These are phyloP conservation scores for Diaporthe caulivora DNA, from an alignment of 2,329 filamentous ascomycete genomes.

Conservation along the genomic window DNA sequence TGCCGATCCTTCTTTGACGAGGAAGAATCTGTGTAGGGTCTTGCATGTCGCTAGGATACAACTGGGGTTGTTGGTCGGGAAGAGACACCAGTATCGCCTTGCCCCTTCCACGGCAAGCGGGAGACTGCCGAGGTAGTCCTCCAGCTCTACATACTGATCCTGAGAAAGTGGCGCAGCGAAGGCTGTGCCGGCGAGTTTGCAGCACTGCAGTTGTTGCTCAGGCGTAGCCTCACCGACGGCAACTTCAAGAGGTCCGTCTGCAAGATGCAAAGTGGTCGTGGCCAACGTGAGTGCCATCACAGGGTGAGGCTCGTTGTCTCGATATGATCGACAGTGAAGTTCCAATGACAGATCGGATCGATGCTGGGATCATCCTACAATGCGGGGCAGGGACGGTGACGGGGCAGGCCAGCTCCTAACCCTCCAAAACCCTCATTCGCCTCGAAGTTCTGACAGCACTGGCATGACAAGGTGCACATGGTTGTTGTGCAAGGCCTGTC, in stretches of 20 bases:
- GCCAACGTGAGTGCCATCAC: background rate
- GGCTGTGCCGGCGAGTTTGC: slow-evolving; percentile 13
- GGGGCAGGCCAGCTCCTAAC: background rate
- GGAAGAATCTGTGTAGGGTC: slow-evolving; percentile 14
- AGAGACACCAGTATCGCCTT: slow-evolving; percentile 22
- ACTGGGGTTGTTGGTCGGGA: background rate
- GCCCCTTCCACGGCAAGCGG: background rate
- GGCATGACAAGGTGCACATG: background rate
- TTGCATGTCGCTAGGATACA: slow-evolving; percentile 27
- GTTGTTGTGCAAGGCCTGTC: too few species aligned
- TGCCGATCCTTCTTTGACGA: background rate
- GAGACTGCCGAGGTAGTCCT: background rate
- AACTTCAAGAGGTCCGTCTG: background rate
- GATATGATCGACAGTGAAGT: background rate
- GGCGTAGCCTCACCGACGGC: background rate
- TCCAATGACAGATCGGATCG: background rate
- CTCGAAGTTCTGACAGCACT: background rate
- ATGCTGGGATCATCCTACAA: slow-evolving; percentile 17
- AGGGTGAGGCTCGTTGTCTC: background rate
- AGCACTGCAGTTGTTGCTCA: slow-evolving; percentile 4
- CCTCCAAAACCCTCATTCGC: slow-evolving; percentile 7
- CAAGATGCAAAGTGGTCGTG: background rate
- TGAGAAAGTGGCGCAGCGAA: slow-evolving; percentile 15
- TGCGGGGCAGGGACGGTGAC: background rate
- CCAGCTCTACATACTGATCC: slow-evolving; percentile 20